Evolutionary conservation across 2,329 filamentous ascomycete species (phyloP).

Genomic region (Thielaviopsis populi): DNA sequence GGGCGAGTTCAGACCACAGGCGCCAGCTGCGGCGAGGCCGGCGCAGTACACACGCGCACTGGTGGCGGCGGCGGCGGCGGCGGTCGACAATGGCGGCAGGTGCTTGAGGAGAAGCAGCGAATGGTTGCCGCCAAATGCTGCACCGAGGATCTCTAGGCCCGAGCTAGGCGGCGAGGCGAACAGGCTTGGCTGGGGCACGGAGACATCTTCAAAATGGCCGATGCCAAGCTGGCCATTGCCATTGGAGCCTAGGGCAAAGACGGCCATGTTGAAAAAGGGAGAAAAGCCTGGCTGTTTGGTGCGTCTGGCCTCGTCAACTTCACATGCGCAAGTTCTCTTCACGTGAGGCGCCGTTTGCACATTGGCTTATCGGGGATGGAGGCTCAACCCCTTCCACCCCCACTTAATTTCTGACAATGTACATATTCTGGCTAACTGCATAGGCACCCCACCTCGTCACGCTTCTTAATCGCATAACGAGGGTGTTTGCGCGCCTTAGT

Average conservation of each 20-base stretch:
- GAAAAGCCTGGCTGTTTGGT: neutral
- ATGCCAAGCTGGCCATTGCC: constrained; percentile 61
- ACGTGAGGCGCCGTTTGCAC: neutral
- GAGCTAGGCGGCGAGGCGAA: constrained; percentile 33
- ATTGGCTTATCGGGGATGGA: constrained; percentile 7
- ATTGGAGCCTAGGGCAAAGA: constrained; percentile 63
- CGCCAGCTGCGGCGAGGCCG: constrained; percentile 25
- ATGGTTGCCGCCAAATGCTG: constrained; percentile 68
- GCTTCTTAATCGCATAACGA: neutral
- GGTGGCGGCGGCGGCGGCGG: constrained; percentile 55
- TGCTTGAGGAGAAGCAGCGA: constrained; percentile 55
- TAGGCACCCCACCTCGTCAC: neutral
- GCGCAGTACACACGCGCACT: constrained; percentile 29
- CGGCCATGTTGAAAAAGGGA: constrained; percentile 19
- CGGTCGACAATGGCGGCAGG: neutral
- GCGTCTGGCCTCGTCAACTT: neutral
- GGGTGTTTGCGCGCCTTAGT: neutral
- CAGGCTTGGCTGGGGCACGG: constrained; percentile 45
- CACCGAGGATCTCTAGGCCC: constrained; percentile 20
- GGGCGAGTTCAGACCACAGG: constrained; percentile 32
- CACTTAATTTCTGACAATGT: neutral
- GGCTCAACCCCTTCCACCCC: neutral
- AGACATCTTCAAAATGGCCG: constrained; percentile 55
- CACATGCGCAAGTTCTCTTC: neutral
- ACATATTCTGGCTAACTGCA: neutral